phyloP scores from a whole-genome alignment of 139 green algal genomes.

The Micractinium sp. region DNA sequence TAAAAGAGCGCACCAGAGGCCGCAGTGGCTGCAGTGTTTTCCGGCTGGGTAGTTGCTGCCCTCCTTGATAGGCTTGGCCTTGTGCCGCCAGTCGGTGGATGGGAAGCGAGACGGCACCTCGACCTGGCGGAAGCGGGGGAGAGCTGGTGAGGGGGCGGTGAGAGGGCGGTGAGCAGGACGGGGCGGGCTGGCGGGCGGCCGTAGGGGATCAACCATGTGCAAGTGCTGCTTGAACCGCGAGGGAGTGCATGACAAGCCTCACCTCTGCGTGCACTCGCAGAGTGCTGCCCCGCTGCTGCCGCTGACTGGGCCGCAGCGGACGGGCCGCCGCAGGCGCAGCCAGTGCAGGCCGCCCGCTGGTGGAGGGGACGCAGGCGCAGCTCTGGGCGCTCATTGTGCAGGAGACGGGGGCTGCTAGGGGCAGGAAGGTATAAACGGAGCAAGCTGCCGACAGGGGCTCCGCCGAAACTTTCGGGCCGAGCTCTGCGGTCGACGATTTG shows the following conservation, averaged over 20 bases:
- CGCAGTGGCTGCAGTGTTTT: constrained; percentile 90
- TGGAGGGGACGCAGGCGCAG: background rate
- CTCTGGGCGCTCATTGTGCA: background rate
- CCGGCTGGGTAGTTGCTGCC: constrained; percentile 87
- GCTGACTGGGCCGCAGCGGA: background rate
- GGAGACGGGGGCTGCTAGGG: background rate
- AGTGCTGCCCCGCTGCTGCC: background rate
- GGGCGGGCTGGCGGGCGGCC: background rate
- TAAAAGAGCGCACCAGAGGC: constrained; percentile 72
- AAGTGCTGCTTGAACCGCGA: background rate
- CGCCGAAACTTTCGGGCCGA: background rate
- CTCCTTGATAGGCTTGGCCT: constrained; percentile 71
- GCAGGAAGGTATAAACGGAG: too few relatives aligned
- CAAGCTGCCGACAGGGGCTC: too few relatives aligned
- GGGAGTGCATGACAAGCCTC: background rate
- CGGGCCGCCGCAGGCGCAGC: background rate
- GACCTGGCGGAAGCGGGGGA: background rate
- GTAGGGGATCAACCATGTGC: background rate
- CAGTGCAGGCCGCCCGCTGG: background rate
- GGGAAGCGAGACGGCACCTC: constrained; percentile 17
- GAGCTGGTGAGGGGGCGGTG: too few relatives aligned
- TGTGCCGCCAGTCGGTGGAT: constrained; percentile 61
- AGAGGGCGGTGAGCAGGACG: background rate
- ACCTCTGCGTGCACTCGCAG: background rate
- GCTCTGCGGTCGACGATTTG: background rate